Conservation (phyloP, 495 filamentous ascomycete species). For the Saxispiralis lemnorum region DNA sequence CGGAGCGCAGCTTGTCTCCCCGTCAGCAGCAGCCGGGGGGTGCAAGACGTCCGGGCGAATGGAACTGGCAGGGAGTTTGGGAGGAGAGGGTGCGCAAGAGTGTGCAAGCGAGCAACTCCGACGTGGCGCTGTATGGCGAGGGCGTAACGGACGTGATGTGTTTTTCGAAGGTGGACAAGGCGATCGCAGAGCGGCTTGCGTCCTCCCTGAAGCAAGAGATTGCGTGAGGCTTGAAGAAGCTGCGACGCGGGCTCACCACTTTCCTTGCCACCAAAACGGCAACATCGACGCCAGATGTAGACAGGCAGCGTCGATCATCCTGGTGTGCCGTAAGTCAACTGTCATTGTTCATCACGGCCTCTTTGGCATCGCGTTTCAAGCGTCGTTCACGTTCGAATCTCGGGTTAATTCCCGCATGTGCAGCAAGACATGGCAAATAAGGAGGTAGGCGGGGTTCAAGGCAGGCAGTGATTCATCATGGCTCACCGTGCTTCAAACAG, state of each 20-base stretch:
- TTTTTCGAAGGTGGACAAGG: not conserved
- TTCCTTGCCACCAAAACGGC: too few species aligned
- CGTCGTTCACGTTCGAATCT: too few species aligned
- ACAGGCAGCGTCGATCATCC: too few species aligned
- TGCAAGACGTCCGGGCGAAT: constrained; percentile 52
- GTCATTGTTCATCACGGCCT: too few species aligned
- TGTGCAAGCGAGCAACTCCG: constrained; percentile 56
- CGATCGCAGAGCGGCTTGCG: not conserved
- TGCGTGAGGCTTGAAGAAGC: too few species aligned
- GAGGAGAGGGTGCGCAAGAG: constrained; percentile 62
- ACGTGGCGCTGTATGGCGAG: constrained; percentile 55
- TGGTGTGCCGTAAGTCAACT: too few species aligned
- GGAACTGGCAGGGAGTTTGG: constrained; percentile 97
- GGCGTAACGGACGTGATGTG: constrained; percentile 54
- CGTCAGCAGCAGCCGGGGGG: constrained; percentile 12
- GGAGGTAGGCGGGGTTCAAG: not conserved
- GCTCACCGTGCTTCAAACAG: not conserved
- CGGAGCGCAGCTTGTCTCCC: not conserved
- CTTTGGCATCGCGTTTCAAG: too few species aligned
- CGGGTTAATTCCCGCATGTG: too few species aligned
- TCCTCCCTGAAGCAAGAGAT: too few species aligned
- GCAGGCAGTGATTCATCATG: too few species aligned
- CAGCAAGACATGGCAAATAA: not conserved
- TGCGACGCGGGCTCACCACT: too few species aligned
- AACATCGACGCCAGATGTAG: too few species aligned